Base-by-base conservation (phyloP, 768 basidiomycete species). In the Omphalotus guepiniiformis region DNA sequence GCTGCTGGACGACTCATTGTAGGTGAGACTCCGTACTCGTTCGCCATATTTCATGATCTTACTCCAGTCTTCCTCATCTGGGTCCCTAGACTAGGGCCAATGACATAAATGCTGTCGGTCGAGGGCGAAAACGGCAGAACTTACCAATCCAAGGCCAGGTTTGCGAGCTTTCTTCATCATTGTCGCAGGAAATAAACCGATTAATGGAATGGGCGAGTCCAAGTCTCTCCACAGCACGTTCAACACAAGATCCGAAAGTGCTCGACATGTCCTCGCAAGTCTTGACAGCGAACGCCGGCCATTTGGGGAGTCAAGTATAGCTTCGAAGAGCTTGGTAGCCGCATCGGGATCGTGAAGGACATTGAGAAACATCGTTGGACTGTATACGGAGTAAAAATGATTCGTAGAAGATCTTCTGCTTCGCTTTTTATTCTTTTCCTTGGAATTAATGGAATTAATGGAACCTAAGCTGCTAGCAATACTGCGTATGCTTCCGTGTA, bases 221-320 rank as follows among this genome's bases (percentile, higher is more conserved):
- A 90, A 67, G 56, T 90, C 88, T 59, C 75, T 79, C 88, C 88
- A 90, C 25, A 90, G 71, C 40, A 82, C 68, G 60, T 82, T 70
- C 55, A 89, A 59, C n/a, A 82, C 79, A 12, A 85, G 85, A 54
- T 84, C 85, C 54, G 74, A 79, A 61, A 88, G 69, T n/a, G 81
- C 78, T 53, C 75, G 79, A 65, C 87, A 88, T 38, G 87, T 88
- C 44, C 88, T 75, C 39, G 87, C 79, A 55, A 90, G 69, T 58
- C 87, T 74, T 41, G 85, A 82, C 49, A 89, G 64, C 36, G 79
- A 72, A 39, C 85, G 81, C 53, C 74, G 79, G 29, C 88, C 88
- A 53, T 74, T 78, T 4, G 85, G 79, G 6, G 78, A 63, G 40
- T 80, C 78, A 50, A 72, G 63, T 53, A 80, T 73, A 47, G 67